Percentiles rank a stretch among this genome's conserved stretches.
Evolutionary conservation across 371 early-diverging fungal species (phyloP).

Genomic region (Mortierella sp.): DNA sequence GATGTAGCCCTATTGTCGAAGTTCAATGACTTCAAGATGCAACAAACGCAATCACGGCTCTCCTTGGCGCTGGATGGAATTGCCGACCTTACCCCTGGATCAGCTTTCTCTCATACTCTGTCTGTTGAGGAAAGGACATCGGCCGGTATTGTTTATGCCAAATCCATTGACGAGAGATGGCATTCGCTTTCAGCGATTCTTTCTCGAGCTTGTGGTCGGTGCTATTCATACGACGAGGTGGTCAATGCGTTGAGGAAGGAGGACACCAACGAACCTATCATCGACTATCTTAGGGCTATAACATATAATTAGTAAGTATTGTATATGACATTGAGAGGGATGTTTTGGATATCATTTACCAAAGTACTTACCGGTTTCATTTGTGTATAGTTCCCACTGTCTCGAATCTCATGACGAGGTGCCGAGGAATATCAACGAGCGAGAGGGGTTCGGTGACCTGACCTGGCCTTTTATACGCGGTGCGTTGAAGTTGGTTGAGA

Average conservation of each 20-base stretch:
- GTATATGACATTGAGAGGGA: background rate
- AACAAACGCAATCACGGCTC: slow-evolving; percentile 1
- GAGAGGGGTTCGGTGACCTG: slow-evolving; percentile 22
- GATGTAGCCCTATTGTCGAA: slow-evolving; percentile 10
- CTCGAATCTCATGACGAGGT: slow-evolving; percentile 13
- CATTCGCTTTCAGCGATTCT: slow-evolving; percentile 5
- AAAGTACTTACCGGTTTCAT: background rate
- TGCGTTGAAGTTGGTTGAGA: slow-evolving; percentile 24
- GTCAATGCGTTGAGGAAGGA: background rate
- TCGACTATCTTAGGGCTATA: slow-evolving; percentile 4
- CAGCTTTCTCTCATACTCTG: background rate
- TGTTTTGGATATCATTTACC: background rate
- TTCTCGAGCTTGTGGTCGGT: background rate
- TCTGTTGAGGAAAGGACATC: background rate
- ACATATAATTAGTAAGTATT: slow-evolving; percentile 1
- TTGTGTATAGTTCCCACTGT: slow-evolving; percentile 15
- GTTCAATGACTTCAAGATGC: slow-evolving; percentile 7
- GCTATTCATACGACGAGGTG: slow-evolving; percentile 1
- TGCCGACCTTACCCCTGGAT: slow-evolving; percentile 3
- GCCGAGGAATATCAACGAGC: slow-evolving; percentile 25
- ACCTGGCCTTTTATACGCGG: slow-evolving; percentile 33
- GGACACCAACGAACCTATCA: slow-evolving; percentile 5
- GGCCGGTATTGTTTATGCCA: background rate
- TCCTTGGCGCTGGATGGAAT: slow-evolving; percentile 15
- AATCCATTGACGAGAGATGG: slow-evolving; percentile 1